Conservation (phyloP, 495 filamentous ascomycete species). For the Penicillium daleae region DNA sequence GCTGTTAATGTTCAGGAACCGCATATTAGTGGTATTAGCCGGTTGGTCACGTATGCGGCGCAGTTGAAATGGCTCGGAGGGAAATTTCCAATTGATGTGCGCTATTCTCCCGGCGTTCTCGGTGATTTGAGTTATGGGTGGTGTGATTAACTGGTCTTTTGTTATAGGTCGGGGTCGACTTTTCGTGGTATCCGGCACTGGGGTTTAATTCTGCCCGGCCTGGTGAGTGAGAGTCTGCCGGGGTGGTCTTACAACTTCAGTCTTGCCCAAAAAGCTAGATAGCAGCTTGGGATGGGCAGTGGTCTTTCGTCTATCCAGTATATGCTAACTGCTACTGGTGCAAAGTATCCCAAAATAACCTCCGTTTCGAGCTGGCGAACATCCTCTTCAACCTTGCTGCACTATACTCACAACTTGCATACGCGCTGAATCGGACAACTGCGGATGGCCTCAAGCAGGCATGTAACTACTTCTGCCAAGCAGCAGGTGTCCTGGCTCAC, state of each 20-base stretch:
- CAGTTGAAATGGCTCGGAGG: conserved; percentile 93
- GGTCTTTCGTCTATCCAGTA: background rate
- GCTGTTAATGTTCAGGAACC: conserved; percentile 87
- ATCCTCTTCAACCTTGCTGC: conserved; percentile 90
- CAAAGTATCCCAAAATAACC: conserved; percentile 79
- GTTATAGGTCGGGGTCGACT: conserved; percentile 84
- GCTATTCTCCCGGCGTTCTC: conserved; percentile 30
- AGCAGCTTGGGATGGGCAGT: no score
- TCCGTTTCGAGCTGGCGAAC: conserved; percentile 94
- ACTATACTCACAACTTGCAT: conserved; percentile 90
- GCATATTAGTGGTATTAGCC: conserved; percentile 85
- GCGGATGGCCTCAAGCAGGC: conserved; percentile 84
- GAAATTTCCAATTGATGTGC: conserved; percentile 95
- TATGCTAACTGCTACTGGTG: background rate
- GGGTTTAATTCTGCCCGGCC: conserved; percentile 85
- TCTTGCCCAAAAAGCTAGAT: no score
- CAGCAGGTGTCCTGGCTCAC: conserved; percentile 81
- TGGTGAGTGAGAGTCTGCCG: conserved; percentile 39
- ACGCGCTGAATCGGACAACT: conserved; percentile 77
- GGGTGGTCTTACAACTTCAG: no score
- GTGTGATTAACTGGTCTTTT: conserved; percentile 1
- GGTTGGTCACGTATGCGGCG: conserved; percentile 85
- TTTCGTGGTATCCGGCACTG: conserved; percentile 91
- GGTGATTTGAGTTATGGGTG: background rate
- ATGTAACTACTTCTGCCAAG: conserved; percentile 87